Conservation (phyloP, 176 grass and related monocot genomes). For the Pharus latifolius region DNA sequence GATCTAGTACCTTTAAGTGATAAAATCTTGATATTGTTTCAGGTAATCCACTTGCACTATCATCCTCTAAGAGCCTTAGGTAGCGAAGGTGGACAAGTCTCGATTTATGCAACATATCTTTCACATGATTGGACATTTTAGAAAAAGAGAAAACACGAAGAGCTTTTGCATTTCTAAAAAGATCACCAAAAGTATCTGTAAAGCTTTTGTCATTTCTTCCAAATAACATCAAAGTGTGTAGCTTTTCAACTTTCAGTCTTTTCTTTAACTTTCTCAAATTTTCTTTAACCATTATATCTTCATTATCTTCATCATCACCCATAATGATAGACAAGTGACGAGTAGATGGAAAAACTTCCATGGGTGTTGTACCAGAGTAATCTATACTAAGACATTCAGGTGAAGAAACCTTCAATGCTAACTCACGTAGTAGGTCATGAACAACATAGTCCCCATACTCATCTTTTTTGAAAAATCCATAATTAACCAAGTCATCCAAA, state of each 20-base stretch:
- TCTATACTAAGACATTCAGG: constrained; percentile 10
- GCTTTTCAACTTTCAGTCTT: background rate
- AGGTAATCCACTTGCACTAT: background rate
- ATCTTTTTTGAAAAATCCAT: background rate
- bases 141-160: background rate
- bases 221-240: constrained; percentile 3
- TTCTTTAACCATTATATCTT: background rate
- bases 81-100: background rate
- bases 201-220: background rate
- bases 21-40: background rate
- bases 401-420: background rate
- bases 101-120: background rate
- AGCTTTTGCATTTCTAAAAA: background rate
- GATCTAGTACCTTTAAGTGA: background rate
- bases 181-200: background rate
- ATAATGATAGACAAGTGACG: constrained; percentile 17
- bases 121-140: background rate
- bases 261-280: background rate
- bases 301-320: background rate
- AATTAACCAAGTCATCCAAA: background rate
- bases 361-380: background rate
- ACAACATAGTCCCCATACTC: background rate
- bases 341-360: background rate
- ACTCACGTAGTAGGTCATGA: constrained; percentile 4
- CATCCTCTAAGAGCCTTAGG: background rate